phyloP scores from a whole-genome alignment of 2,329 filamentous ascomycete genomes.

The Cladophialophora yegresii region DNA sequence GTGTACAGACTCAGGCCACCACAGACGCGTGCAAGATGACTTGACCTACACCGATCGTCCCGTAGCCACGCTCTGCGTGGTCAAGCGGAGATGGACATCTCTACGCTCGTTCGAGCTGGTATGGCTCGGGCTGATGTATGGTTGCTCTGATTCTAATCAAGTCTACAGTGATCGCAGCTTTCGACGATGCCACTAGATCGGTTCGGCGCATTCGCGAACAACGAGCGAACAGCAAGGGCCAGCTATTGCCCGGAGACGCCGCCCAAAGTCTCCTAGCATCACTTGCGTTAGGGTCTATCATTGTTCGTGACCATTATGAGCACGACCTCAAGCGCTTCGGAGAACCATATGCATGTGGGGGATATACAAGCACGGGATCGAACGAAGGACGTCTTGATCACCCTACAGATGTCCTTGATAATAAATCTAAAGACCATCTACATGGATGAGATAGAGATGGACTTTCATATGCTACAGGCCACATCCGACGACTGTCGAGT shows the following conservation, averaged over 20 bases:
- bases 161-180: constrained; percentile 39
- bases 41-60: constrained; percentile 16
- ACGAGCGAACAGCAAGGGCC: constrained; percentile 12
- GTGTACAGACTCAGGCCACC: not conserved
- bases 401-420: constrained; percentile 43
- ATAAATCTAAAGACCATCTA: constrained; percentile 40
- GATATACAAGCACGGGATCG: constrained; percentile 44
- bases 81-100: constrained; percentile 29
- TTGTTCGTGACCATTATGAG: constrained; percentile 45
- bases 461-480: constrained; percentile 41
- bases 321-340: constrained; percentile 42
- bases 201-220: constrained; percentile 38
- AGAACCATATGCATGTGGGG: constrained; percentile 42
- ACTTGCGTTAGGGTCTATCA: constrained; percentile 40
- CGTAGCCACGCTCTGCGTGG: not conserved
- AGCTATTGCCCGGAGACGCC: constrained; percentile 26
- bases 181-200: constrained; percentile 40
- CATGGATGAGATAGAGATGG: constrained; percentile 39
- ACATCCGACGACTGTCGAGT: constrained; percentile 44
- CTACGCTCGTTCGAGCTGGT: constrained; percentile 31
- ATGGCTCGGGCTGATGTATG: not conserved
- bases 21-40: constrained; percentile 8
- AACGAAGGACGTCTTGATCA: constrained; percentile 46
- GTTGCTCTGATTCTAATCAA: not conserved
- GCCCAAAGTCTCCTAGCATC: constrained; percentile 42